A percentile compares a stretch with the other conserved stretches of the same genome.
phyloP scores from a whole-genome alignment of 2,329 filamentous ascomycete species.

The Diaporthe nobilis region DNA sequence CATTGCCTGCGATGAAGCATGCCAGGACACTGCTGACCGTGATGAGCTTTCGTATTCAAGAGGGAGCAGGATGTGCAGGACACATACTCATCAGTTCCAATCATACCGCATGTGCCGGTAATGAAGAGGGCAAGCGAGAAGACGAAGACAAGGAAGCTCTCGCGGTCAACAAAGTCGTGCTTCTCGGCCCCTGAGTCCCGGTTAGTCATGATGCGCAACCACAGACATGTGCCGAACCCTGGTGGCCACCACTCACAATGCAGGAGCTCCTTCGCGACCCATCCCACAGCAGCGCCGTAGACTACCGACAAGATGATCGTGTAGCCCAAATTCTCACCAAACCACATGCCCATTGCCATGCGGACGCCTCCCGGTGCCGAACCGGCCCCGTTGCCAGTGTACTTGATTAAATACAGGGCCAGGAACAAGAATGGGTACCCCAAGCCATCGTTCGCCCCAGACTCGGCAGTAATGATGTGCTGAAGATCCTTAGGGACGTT shows the following conservation, averaged over 20 bases:
- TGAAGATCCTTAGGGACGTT: constrained; percentile 88
- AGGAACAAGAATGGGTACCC: constrained; percentile 92
- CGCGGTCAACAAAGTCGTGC: constrained; percentile 84
- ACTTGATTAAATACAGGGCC: constrained; percentile 86
- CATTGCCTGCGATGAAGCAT: constrained; percentile 92
- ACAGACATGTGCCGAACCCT: neutral
- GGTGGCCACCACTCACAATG: constrained; percentile 66
- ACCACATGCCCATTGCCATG: constrained; percentile 84
- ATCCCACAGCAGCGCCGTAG: constrained; percentile 84
- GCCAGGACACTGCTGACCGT: constrained; percentile 72
- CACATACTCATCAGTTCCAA: constrained; percentile 82
- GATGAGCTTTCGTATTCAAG: neutral
- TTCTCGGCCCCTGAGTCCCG: constrained; percentile 72
- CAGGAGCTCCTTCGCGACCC: constrained; percentile 84
- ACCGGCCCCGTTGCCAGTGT: constrained; percentile 66
- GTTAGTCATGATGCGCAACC: constrained; percentile 15
- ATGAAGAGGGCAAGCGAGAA: constrained; percentile 90
- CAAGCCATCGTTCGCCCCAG: constrained; percentile 89
- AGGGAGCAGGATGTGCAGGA: neutral
- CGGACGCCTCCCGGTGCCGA: constrained; percentile 70
- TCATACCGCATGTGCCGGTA: constrained; percentile 86
- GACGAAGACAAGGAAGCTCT: constrained; percentile 90
- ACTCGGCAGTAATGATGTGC: constrained; percentile 85
- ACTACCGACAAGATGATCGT: constrained; percentile 82
- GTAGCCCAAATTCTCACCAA: constrained; percentile 88